Conservation (phyloP, 2,329 filamentous ascomycete genomes). For the Dactylellina drechsleri region DNA sequence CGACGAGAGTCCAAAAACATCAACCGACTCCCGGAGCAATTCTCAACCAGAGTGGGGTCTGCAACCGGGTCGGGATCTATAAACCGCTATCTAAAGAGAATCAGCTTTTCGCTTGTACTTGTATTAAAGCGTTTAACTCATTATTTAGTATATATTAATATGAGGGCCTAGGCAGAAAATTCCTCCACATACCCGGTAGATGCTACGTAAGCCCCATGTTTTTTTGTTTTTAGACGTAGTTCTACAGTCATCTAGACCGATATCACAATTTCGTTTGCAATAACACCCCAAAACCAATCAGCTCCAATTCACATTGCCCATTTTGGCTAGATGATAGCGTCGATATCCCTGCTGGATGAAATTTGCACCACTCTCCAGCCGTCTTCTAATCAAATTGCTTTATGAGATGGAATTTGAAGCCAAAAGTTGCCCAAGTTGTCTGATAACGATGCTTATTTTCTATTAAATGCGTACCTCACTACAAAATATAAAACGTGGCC, state of each 20-base stretch:
- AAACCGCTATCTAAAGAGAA: background rate
- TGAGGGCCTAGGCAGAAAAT: background rate
- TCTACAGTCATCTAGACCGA: background rate
- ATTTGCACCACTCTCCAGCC: background rate
- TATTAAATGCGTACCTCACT: too few species aligned
- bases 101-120: background rate
- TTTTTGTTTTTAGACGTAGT: background rate
- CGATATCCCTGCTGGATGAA: constrained; percentile 23
- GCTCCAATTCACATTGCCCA: constrained; percentile 2
- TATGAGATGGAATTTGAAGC: constrained; percentile 8
- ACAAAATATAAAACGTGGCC: constrained; percentile 24
- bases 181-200: too few species aligned
- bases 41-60: background rate
- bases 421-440: constrained; percentile 2
- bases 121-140: constrained; percentile 1
- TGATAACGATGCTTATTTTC: background rate
- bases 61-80: background rate
- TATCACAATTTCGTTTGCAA: constrained; percentile 9
- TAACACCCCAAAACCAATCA: constrained; percentile 4
- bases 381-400: constrained; percentile 1
- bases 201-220: too few species aligned
- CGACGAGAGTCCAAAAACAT: too few species aligned
- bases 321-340: constrained; percentile 6
- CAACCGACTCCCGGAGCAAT: background rate
- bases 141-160: background rate